Percentiles rank a stretch among this genome's conserved stretches.
Conservation (phyloP, 2,329 filamentous ascomycete species). For the Trichoderma sp. region DNA sequence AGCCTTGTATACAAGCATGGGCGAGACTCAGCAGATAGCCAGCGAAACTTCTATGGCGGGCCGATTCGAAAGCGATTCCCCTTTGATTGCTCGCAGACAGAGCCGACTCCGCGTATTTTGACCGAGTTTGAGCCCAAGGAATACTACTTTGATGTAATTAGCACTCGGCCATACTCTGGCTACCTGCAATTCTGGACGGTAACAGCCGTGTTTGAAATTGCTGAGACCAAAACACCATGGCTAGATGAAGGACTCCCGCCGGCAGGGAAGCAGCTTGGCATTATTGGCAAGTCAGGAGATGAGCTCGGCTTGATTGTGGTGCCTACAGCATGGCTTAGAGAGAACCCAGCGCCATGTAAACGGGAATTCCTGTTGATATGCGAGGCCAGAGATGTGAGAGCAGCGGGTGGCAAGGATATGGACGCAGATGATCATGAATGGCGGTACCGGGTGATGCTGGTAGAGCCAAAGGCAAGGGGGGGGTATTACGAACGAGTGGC, state of each 20-base stretch:
- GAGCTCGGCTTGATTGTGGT: neutral
- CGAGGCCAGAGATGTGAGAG: neutral
- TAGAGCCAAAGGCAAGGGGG: neutral
- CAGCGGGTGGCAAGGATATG: neutral
- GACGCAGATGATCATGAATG: constrained; percentile 1
- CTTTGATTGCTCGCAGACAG: neutral
- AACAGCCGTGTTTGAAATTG: neutral
- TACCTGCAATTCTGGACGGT: constrained; percentile 8
- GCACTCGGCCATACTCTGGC: neutral
- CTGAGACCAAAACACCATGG: constrained; percentile 1
- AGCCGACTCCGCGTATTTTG: neutral
- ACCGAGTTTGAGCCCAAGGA: neutral
- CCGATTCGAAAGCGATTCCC: neutral
- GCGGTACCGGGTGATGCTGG: neutral
- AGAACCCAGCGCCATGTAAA: neutral
- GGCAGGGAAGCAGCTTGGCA: constrained; percentile 3
- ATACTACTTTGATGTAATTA: neutral
- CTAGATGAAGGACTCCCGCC: neutral
- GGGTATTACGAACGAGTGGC: neutral
- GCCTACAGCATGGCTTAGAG: neutral
- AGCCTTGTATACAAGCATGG: neutral
- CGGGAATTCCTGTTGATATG: neutral
- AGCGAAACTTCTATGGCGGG: neutral
- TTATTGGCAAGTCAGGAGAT: neutral
- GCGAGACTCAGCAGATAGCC: neutral